Evolutionary conservation across 768 basidiomycete genomes (phyloP), one percentile per base, ranked within the genome.

Genomic region (Leucosporidium scottii): DNA sequence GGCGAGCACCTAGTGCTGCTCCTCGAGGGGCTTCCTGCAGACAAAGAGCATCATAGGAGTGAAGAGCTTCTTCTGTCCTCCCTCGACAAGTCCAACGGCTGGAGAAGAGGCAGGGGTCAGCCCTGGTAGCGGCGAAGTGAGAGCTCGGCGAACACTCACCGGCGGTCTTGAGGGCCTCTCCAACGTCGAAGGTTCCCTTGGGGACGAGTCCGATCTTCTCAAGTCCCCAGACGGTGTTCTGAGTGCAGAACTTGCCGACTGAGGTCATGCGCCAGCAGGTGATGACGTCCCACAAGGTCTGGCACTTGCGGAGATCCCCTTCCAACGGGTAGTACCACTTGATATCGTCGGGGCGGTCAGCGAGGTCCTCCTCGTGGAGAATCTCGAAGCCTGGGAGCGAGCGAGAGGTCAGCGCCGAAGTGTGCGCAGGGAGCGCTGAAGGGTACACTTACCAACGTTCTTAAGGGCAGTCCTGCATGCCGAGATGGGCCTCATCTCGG

Each of bases 301-400:
- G 94, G 3, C 91, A 89, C 79, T 97, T 96, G 70, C 80, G 75
- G 70, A 96, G 82, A 78, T 99, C 91, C 70, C 96, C 94, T 79
- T 96, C 93, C 31, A 98, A 83, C 0, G 93, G 93, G 79, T 97
- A 98, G 80, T 93, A 99, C 96, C 96, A 99, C 0, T 62, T 61
- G 74, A 78, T 77, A 53, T 21, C 28, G 63, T 90, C 91, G 0
- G 83, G 81, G 54, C 93, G 88, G 34, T 88, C 89, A 6, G 94
- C 94, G 51, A 99, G 82, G 77, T 99, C 94, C 75, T 99, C 94
- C 76, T 94, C 91, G 76, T 91, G 88, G 75, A 88, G 83, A 69
- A 98, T 83, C 75, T 85, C 79, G 81, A 97, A 91, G 4, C 72
- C 39, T 44, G 39, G 8, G 13, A 44, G 13, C 13, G 34, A 34